Evolutionary conservation across 2,329 filamentous ascomycete species (phyloP).

Genomic region (Ceratocystis harringtonii): DNA sequence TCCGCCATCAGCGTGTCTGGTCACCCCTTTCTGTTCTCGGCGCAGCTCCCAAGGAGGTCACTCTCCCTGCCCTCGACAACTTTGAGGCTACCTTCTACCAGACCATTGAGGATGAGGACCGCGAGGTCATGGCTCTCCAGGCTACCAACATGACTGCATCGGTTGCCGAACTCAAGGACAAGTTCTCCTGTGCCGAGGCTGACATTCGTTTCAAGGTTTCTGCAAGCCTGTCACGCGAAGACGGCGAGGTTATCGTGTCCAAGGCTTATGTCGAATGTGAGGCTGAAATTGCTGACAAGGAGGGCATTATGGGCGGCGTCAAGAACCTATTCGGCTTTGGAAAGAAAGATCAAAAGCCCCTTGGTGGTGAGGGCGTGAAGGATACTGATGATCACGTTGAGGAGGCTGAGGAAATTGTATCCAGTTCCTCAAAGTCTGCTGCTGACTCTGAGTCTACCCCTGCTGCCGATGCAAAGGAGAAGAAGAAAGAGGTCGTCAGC

Average conservation of each 20-base stretch:
- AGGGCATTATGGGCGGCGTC: conserved; percentile 76
- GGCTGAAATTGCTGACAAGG: conserved; percentile 56
- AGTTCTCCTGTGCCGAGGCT: conserved; percentile 58
- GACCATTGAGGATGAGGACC: conserved; percentile 43
- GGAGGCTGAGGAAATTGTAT: conserved; percentile 24
- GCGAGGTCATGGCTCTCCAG: conserved; percentile 48
- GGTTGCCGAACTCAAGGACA: conserved; percentile 61
- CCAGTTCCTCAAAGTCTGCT: conserved; percentile 21
- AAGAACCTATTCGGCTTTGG: conserved; percentile 95
- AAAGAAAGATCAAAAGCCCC: conserved; percentile 65
- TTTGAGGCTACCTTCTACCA: conserved; percentile 72
- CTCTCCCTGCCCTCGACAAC: conserved; percentile 68
- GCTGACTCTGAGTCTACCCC: conserved; percentile 31
- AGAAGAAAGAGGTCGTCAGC: conserved; percentile 43
- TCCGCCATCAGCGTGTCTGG: conserved; percentile 70
- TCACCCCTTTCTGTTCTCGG: conserved; percentile 61
- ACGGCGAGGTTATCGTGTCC: conserved; percentile 66
- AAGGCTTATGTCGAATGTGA: conserved; percentile 75
- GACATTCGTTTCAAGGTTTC: conserved; percentile 71
- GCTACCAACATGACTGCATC: conserved; percentile 79
- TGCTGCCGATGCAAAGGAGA: conserved; percentile 35
- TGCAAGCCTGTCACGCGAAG: conserved; percentile 53
- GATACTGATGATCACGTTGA: conserved; percentile 22
- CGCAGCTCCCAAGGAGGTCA: conserved; percentile 63
- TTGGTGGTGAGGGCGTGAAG: conserved; percentile 49